Evolutionary conservation across 1,284 basidiomycete genomes (phyloP).

Genomic region (Ceratobasidium sp.): DNA sequence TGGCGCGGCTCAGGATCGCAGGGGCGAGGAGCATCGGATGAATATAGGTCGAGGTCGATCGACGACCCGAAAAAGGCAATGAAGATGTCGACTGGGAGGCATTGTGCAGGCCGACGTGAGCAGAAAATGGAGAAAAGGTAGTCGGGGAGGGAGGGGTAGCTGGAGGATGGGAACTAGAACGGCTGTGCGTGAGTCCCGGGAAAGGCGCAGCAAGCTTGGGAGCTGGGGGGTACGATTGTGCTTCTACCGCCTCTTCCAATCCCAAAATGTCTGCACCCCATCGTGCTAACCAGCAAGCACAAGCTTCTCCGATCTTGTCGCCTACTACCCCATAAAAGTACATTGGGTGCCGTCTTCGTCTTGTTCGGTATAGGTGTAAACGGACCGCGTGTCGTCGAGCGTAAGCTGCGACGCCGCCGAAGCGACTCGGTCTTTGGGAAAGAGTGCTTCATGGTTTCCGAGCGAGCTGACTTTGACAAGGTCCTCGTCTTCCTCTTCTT

Average conservation of each 20-base stretch:
- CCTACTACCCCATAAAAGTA: slow-evolving; percentile 84
- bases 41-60: neutral
- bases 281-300: slow-evolving; percentile 84
- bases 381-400: slow-evolving; percentile 14
- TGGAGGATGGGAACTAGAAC: neutral
- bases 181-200: neutral
- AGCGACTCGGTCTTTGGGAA: slow-evolving; percentile 7
- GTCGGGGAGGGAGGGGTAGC: slow-evolving; percentile 16
- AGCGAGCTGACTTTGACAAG: slow-evolving; percentile 47
- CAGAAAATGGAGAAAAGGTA: slow-evolving; percentile 19
- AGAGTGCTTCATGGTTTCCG: neutral
- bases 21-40: slow-evolving; percentile 3
- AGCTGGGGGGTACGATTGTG: slow-evolving; percentile 38
- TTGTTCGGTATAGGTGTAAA: slow-evolving; percentile 4
- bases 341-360: slow-evolving; percentile 45
- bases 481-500: slow-evolving; percentile 48
- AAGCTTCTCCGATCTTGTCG: slow-evolving; percentile 90
- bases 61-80: slow-evolving; percentile 28
- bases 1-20: neutral
- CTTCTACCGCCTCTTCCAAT: slow-evolving; percentile 61
- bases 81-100: slow-evolving; percentile 43
- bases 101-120: slow-evolving; percentile 19
- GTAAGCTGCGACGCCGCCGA: slow-evolving; percentile 16
- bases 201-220: slow-evolving; percentile 31
- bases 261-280: slow-evolving; percentile 84